These are phyloP conservation scores for Claviceps fusiformis DNA, from an alignment of 2,329 filamentous ascomycete species.

Conservation along the genomic window DNA sequence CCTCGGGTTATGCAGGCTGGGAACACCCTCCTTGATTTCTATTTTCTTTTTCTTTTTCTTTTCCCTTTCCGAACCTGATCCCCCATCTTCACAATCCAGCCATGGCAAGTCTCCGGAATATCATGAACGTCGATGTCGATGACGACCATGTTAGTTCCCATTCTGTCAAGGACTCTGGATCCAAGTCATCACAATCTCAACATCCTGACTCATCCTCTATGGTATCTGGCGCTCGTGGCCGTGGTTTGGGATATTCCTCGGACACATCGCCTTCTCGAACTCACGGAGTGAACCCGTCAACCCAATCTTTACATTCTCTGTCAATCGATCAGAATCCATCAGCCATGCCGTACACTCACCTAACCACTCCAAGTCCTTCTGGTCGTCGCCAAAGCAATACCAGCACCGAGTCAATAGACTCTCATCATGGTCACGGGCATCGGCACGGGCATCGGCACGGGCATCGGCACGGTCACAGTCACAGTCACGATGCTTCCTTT, in stretches of 20 bases:
- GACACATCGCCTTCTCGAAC: slow-evolving; percentile 18
- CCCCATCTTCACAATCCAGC: slow-evolving; percentile 25
- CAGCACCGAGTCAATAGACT: slow-evolving; percentile 38
- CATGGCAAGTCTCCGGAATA: slow-evolving; percentile 43
- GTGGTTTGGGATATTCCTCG: slow-evolving; percentile 10
- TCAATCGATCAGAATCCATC: slow-evolving; percentile 10
- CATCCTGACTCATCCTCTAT: slow-evolving; percentile 20
- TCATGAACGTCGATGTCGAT: slow-evolving; percentile 42
- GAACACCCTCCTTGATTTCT: slow-evolving; percentile 1
- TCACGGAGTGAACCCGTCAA: slow-evolving; percentile 22
- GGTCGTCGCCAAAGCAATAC: slow-evolving; percentile 30
- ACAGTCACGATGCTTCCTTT: slow-evolving; percentile 11
- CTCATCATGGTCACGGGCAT: slow-evolving; percentile 12
- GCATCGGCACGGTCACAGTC: not conserved
- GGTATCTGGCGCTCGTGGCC: slow-evolving; percentile 15
- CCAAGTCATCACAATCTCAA: slow-evolving; percentile 14
- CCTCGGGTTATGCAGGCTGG: slow-evolving; percentile 1
- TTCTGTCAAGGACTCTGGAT: slow-evolving; percentile 29
- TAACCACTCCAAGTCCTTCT: slow-evolving; percentile 8
- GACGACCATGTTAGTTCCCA: slow-evolving; percentile 31
- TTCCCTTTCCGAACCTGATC: slow-evolving; percentile 11
- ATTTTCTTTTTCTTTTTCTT: not conserved
- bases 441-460: slow-evolving; percentile 9
- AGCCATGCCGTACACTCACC: slow-evolving; percentile 15
- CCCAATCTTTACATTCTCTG: slow-evolving; percentile 15